These are phyloP conservation scores for Patellifolia procumbens DNA, from an alignment of 179 eudicot genomes.

Conservation along the genomic window DNA sequence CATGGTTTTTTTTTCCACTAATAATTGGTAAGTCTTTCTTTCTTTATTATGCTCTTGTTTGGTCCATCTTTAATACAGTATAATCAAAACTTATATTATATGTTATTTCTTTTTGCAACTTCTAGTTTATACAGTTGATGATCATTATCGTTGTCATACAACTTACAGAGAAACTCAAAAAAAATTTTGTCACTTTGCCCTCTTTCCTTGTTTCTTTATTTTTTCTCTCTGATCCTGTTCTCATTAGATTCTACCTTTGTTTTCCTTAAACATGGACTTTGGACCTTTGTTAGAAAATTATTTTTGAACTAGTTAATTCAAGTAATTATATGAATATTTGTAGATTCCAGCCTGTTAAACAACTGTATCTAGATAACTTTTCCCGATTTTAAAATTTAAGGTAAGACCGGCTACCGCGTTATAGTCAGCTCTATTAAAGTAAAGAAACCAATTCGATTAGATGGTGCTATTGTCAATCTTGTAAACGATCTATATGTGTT, in stretches of 20 bases:
- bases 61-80: too few relatives aligned
- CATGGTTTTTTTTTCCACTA: background rate
- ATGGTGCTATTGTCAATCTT: background rate
- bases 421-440: background rate
- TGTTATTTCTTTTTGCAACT: background rate
- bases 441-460: background rate
- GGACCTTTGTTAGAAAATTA: background rate
- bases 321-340: background rate
- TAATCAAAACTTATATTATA: background rate
- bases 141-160: too few relatives aligned
- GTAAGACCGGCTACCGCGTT: background rate
- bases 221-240: background rate
- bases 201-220: too few relatives aligned
- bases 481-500: background rate
- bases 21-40: slow-evolving; percentile 12
- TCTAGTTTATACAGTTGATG: background rate
- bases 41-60: background rate
- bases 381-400: background rate
- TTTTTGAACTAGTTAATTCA: background rate
- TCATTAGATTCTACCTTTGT: background rate
- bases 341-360: background rate
- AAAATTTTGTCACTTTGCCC: too few relatives aligned
- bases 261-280: background rate
- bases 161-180: too few relatives aligned
- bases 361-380: background rate